A percentile compares a stretch with the other conserved stretches of the same genome.
phyloP scores from a whole-genome alignment of 2,329 filamentous ascomycete genomes.

The Alternaria rosae region DNA sequence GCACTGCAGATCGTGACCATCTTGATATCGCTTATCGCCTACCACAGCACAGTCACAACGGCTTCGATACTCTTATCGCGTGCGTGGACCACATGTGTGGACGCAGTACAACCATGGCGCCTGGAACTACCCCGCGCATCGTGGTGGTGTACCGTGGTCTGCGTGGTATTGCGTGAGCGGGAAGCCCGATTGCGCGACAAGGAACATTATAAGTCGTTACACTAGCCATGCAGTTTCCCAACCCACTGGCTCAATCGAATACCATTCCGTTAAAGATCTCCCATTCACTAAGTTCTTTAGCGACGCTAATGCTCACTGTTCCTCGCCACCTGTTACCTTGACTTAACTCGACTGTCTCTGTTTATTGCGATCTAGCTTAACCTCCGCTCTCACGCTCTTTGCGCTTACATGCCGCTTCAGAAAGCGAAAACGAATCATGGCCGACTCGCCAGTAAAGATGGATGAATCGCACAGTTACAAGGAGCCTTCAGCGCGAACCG shows the following conservation, averaged over 20 bases:
- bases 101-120: neutral
- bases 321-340: slow-evolving; percentile 1
- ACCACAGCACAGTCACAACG: neutral
- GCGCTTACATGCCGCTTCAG: neutral
- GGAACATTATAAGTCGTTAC: neutral
- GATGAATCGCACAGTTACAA: slow-evolving; percentile 2
- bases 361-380: neutral
- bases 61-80: neutral
- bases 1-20: slow-evolving; percentile 3
- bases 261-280: neutral
- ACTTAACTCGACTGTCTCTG: neutral
- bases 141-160: neutral
- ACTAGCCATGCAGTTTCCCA: slow-evolving; percentile 5
- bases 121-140: neutral
- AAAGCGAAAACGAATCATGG: neutral
- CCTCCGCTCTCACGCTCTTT: neutral
- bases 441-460: slow-evolving; percentile 1
- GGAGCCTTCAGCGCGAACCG: slow-evolving; percentile 16
- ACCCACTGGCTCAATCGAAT: neutral
- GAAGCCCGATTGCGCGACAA: slow-evolving; percentile 19
- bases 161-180: slow-evolving; percentile 18
- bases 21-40: neutral
- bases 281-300: neutral
- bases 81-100: neutral
- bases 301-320: neutral